Percentiles rank a stretch among this genome's conserved stretches.
Conservation (phyloP, 2,329 filamentous ascomycete genomes). For the Pseudovirgaria hyperparasitica region DNA sequence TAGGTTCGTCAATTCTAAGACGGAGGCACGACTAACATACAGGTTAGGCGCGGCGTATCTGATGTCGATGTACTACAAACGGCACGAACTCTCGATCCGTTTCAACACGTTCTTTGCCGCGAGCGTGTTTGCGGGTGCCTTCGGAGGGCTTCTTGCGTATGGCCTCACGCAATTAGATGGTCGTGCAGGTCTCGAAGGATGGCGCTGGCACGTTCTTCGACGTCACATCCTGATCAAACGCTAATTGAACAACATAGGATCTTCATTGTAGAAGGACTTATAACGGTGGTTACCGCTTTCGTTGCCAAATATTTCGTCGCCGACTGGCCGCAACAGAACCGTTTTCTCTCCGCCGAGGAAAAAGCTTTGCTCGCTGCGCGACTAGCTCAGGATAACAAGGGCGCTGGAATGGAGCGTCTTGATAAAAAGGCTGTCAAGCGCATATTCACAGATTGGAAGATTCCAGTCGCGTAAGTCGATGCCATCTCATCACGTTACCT, state of each 20-base stretch:
- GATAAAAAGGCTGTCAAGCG: slow-evolving; percentile 36
- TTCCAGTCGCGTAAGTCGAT: slow-evolving; percentile 44
- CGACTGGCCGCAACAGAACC: slow-evolving; percentile 34
- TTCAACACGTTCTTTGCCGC: slow-evolving; percentile 45
- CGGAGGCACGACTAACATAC: no score
- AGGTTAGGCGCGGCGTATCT: no score
- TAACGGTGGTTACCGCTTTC: slow-evolving; percentile 38
- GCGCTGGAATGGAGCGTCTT: slow-evolving; percentile 34
- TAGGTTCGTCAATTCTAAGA: no score
- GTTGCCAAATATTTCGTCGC: slow-evolving; percentile 41
- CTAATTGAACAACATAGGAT: slow-evolving; percentile 51
- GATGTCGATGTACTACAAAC: slow-evolving; percentile 33
- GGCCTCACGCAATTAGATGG: slow-evolving; percentile 21
- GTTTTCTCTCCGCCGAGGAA: slow-evolving; percentile 41
- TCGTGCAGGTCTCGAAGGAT: slow-evolving; percentile 9
- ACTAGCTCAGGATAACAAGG: slow-evolving; percentile 37
- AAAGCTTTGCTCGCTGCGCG: slow-evolving; percentile 41
- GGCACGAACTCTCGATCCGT: slow-evolving; percentile 42
- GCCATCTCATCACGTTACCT: slow-evolving; percentile 41
- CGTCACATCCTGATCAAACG: no score
- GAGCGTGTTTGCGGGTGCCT: slow-evolving; percentile 43
- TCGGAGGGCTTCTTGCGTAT: slow-evolving; percentile 43
- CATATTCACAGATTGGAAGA: slow-evolving; percentile 45
- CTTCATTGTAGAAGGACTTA: slow-evolving; percentile 49
- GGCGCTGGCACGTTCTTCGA: no score